Evolutionary conservation across 179 eudicot genomes (phyloP), one percentile per base, ranked within the genome.

Genomic region (Carnegiea gigantea): DNA sequence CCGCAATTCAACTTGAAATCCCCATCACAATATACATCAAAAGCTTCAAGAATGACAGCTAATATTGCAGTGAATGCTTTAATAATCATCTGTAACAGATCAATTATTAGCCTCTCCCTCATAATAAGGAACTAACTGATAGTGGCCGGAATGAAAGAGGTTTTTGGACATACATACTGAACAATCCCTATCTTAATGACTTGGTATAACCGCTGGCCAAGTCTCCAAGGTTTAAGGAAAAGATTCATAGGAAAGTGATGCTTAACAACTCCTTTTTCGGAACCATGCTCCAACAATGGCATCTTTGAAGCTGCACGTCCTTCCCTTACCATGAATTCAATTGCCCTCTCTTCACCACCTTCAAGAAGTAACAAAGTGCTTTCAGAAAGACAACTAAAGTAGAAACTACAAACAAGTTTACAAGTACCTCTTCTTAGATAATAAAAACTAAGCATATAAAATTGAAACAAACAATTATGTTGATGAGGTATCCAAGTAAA

Each of bases 291-390:
- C 83, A 96, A 82, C 33, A 96, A 85, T 57, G 99, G 97, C 81
- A 87, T 76, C 85, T 88, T 92, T 51, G 87, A 77, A 73, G 92
- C 88, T 67, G 84, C 80, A 79, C 98, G 96, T 20, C 99, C 99
- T 88, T 92, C 90, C 87, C 99, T 88, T 84, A 92, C 93, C 96
- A 96, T 89, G 84, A 93, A 96, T 82, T 88, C 93, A 73, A 93
- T 84, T 24, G 99, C 84, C 86, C 93, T 88, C 86, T 94, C 92
- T 78, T 96, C 99, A 57, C 99, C 99, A 76, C 99, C 99, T 95
- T 77, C 68, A 51, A 60, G 26, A 82, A 71, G 59, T 24, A 78
- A 75, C 53, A 77, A 49, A 84, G 79, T 24, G 68, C 36, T 73
- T 70, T 28, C 13, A 77, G 67, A 74, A 60, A 21, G 30, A 59